Conservation (phyloP, 139 green algal species). For the Micractinium conductrix region DNA sequence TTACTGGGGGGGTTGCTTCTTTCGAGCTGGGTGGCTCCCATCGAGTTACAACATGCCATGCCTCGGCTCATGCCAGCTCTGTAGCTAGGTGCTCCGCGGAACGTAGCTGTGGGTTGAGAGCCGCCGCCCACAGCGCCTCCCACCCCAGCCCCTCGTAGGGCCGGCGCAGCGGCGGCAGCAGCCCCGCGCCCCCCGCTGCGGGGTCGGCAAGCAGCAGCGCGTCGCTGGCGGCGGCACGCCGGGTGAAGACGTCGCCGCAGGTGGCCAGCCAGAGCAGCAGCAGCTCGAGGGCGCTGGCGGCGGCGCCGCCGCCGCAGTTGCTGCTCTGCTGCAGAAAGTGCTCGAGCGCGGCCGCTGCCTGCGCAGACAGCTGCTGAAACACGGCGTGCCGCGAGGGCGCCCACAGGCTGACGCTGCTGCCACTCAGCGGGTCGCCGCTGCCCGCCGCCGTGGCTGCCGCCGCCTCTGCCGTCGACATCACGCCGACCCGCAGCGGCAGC, state of each 20-base stretch:
- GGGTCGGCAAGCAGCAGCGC: conserved; percentile 43
- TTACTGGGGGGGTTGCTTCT: no score
- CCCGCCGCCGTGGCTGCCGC: neutral
- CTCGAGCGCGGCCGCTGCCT: conserved; percentile 45
- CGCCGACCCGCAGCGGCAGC: conserved; percentile 44
- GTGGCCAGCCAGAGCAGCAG: conserved; percentile 67
- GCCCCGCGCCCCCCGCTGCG: neutral
- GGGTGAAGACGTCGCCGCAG: conserved; percentile 64
- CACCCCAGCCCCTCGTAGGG: conserved; percentile 14
- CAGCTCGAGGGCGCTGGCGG: conserved; percentile 51
- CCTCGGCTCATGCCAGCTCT: no score
- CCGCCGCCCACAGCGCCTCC: conserved; percentile 23
- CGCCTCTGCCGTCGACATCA: conserved; percentile 39
- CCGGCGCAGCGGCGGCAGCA: conserved; percentile 21
- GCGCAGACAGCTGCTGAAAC: conserved; percentile 54
- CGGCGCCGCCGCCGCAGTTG: conserved; percentile 15
- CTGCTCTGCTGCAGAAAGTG: conserved; percentile 38
- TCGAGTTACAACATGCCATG: no score
- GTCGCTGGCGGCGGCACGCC: conserved; percentile 45
- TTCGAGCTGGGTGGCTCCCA: no score
- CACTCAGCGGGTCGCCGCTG: neutral
- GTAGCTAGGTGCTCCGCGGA: neutral
- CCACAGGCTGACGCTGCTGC: neutral
- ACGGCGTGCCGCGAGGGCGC: conserved; percentile 39
- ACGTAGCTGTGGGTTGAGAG: conserved; percentile 3